These are phyloP conservation scores for Saksenaea oblongispora DNA, from an alignment of 371 early-diverging fungal species.

Conservation along the genomic window DNA sequence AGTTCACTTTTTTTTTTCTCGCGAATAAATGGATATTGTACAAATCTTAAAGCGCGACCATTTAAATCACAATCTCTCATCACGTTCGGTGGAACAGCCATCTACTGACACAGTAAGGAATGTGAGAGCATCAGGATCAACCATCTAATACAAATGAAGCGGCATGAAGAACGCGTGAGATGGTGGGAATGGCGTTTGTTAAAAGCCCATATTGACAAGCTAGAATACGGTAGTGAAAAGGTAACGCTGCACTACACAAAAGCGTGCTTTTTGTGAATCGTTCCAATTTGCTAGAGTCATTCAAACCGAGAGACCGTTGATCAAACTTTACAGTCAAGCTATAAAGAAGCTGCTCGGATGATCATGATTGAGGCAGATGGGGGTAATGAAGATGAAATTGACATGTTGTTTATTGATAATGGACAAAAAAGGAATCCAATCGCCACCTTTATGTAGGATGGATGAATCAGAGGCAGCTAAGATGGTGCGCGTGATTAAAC, in stretches of 20 bases:
- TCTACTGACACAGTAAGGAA: background rate
- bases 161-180: background rate
- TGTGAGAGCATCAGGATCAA: too few species aligned
- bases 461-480: background rate
- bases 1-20: background rate
- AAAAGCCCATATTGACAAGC: background rate
- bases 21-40: background rate
- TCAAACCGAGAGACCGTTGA: conserved; percentile 1
- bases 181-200: background rate
- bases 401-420: background rate
- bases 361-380: background rate
- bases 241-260: background rate
- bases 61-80: background rate
- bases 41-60: background rate
- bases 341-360: conserved; percentile 3
- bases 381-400: background rate
- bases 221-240: background rate
- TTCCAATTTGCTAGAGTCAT: background rate
- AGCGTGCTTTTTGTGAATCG: background rate
- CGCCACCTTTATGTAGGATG: background rate
- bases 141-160: background rate
- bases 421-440: background rate
- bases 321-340: conserved; percentile 10
- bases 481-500: background rate
- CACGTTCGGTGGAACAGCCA: background rate